Percentiles rank a stretch among this genome's conserved stretches.
These are phyloP conservation scores for Backusella tuberculispora DNA, from an alignment of 192 early-diverging fungal species.

Conservation along the genomic window DNA sequence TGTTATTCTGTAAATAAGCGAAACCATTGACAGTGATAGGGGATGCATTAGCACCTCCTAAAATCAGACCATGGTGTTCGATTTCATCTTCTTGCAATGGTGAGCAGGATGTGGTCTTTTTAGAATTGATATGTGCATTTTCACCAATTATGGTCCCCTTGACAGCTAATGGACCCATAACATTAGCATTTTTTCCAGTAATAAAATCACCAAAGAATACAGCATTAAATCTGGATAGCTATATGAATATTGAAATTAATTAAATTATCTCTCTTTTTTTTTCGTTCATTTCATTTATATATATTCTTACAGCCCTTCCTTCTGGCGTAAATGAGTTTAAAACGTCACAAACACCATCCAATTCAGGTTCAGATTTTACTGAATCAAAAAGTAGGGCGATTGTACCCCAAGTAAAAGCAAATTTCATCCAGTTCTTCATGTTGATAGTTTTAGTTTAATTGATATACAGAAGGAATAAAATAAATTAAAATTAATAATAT, in stretches of 20 bases:
- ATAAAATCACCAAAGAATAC: slow-evolving; percentile 15
- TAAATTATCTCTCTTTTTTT: not conserved
- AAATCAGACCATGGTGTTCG: not conserved
- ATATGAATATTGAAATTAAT: not conserved
- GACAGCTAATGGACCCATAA: not conserved
- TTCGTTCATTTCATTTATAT: not conserved
- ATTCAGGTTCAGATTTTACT: not conserved
- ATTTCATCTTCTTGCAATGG: not conserved
- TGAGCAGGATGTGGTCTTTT: not conserved
- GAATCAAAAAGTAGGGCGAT: not conserved
- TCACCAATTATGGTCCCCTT: slow-evolving; percentile 7
- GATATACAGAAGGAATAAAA: not conserved
- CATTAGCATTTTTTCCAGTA: not conserved
- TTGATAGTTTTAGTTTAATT: not conserved
- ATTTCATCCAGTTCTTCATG: slow-evolving; percentile 5
- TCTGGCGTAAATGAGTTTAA: not conserved
- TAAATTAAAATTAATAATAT: not conserved
- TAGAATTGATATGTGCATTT: not conserved
- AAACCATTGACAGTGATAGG: slow-evolving; percentile 7
- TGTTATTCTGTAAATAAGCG: not conserved
- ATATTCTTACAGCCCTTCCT: not conserved
- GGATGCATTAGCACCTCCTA: not conserved
- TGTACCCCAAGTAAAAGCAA: slow-evolving; percentile 8
- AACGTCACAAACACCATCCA: not conserved
- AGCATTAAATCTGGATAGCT: slow-evolving; percentile 6